Evolutionary conservation across 768 basidiomycete genomes (phyloP).

Genomic region (Suillus bovinus): DNA sequence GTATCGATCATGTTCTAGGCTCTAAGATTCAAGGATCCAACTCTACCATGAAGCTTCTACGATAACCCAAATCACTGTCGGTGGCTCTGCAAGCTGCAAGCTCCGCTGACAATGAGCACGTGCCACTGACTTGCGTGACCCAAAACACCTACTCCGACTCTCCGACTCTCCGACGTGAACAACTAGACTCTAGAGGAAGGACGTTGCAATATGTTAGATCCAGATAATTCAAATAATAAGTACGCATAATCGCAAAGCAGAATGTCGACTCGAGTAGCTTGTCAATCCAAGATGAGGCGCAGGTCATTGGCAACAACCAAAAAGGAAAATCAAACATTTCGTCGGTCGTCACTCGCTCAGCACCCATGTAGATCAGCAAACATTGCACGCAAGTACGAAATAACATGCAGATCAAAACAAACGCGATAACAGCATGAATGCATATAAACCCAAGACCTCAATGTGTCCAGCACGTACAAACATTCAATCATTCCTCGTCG

Average conservation of each 20-base stretch:
- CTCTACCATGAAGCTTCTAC: slow-evolving; percentile 1
- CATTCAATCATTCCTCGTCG: slow-evolving; percentile 40
- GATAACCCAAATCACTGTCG: neutral
- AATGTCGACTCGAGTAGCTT: too few relatives aligned
- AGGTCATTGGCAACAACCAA: too few relatives aligned
- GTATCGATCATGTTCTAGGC: slow-evolving; percentile 4
- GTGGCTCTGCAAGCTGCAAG: neutral
- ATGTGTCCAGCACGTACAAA: neutral
- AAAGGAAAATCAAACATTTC: neutral
- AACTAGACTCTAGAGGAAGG: neutral
- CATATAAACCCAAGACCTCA: neutral
- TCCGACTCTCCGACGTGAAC: neutral
- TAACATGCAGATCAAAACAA: neutral
- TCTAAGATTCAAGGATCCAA: neutral
- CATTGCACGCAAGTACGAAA: neutral
- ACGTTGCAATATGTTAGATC: neutral
- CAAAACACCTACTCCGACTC: neutral
- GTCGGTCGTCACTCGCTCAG: neutral
- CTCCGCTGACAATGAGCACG: neutral
- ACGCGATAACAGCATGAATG: neutral
- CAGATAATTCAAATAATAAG: neutral
- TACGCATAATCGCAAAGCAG: neutral
- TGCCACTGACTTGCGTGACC: neutral
- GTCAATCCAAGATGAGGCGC: too few relatives aligned
- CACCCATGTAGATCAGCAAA: neutral